Base-by-base conservation (phyloP, 2,329 filamentous ascomycete genomes). In the Fusarium cyanostomum region DNA sequence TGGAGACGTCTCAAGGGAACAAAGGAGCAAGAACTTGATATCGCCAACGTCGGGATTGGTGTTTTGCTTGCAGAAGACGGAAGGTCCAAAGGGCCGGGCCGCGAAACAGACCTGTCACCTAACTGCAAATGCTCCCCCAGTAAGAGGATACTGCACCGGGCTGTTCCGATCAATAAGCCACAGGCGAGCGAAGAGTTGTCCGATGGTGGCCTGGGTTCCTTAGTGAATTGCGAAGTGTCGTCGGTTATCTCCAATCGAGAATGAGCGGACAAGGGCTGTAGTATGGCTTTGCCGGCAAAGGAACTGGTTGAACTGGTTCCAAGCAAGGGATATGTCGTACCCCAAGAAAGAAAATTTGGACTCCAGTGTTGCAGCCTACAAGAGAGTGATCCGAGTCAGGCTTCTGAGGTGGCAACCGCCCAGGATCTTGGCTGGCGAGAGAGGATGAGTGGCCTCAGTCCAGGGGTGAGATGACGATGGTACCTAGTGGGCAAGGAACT, bases 371-470 rank as follows among this genome's bases (percentile, higher is more conserved):
- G 53, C 21, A 59, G 38, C 21, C 39, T 27, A 27, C 30, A 52
- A 49, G 30, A 64, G 33, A 56, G 54, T 44, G 44, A 53, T 60
- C 18, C 38, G 43, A 57, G 43, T 39, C 55, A 51, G 51, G 34
- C 52, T 41, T 38, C 42, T 42, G 21, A 45, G 18, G 38, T 60
- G 51, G 43, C 55, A 60, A 55, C 30, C 15, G 33, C 46, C 38
- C 46, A 45, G 39, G 41, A 28, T 42, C 52, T 51, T 39, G 33
- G 45, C 27, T 38, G 35, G 41, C 30, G 48, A 31, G 45, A 60
- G 57, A 31, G 38, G 18, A 33, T 13, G 18, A 37, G 35, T 33
- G 24, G 37, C 44, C 30, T 60, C 39, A 56, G 28, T 58, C 54
- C 37, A 33, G 18, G 27, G 34, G 24, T 15, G 15, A 45, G 57